Conservation (phyloP, 2,329 filamentous ascomycete species). For the Tolypocladium endophyticum region DNA sequence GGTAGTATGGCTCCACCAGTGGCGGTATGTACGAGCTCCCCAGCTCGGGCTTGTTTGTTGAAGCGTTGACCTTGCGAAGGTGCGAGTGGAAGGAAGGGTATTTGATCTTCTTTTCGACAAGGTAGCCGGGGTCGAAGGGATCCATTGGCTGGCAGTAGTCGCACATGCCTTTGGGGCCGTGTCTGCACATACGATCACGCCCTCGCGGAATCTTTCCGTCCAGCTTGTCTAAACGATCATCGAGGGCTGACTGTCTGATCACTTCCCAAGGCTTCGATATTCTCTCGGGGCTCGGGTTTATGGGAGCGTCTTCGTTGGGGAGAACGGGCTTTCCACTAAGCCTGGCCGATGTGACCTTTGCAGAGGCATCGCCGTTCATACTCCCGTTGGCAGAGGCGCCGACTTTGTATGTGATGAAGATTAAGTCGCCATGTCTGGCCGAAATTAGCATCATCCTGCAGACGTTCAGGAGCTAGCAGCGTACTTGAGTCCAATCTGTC, state of each 20-base stretch:
- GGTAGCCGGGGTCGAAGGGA: conserved; percentile 80
- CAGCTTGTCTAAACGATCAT: conserved; percentile 75
- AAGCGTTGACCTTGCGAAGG: conserved; percentile 86
- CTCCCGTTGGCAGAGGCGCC: conserved; percentile 26
- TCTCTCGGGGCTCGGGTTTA: conserved; percentile 57
- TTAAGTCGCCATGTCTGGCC: conserved; percentile 73
- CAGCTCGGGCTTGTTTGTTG: conserved; percentile 91
- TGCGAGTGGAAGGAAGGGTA: conserved; percentile 94
- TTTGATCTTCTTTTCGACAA: conserved; percentile 96
- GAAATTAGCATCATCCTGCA: conserved; percentile 8
- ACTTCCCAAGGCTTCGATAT: conserved; percentile 61
- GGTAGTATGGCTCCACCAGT: conserved; percentile 82
- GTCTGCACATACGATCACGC: conserved; percentile 85
- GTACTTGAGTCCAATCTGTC: conserved; percentile 50
- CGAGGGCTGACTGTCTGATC: conserved; percentile 76
- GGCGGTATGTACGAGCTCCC: conserved; percentile 95
- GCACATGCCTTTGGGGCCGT: conserved; percentile 96
- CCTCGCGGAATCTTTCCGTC: conserved; percentile 80
- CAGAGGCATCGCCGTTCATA: conserved; percentile 25
- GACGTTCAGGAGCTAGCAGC: conserved; percentile 5
- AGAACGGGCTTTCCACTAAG: conserved; percentile 71
- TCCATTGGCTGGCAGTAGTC: conserved; percentile 98
- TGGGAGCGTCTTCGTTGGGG: conserved; percentile 55
- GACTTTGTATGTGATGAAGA: conserved; percentile 75
- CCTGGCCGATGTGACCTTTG: conserved; percentile 44